These are phyloP conservation scores for Aechmea fasciata DNA, from an alignment of 176 grass and related monocot species.

Conservation along the genomic window DNA sequence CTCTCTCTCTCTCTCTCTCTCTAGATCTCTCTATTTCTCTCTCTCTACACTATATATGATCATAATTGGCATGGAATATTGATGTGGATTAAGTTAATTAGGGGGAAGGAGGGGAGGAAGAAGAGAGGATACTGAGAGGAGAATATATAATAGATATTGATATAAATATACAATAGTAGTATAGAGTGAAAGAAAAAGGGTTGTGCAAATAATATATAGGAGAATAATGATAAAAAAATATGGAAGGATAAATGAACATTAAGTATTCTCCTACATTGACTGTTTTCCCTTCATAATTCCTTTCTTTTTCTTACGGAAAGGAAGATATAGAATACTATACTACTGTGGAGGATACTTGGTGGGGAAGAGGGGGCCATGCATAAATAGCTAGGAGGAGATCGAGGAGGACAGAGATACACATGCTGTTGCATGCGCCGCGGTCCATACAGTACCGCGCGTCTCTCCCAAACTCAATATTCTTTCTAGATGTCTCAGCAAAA, in stretches of 20 bases:
- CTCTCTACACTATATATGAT: slow-evolving; percentile 20
- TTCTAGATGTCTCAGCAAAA: too few species aligned
- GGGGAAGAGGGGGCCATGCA: neutral
- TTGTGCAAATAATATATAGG: slow-evolving; percentile 12
- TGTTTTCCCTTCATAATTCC: neutral
- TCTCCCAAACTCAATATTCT: too few species aligned
- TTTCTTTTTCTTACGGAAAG: neutral
- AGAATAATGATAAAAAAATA: slow-evolving; percentile 43
- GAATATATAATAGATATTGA: slow-evolving; percentile 28
- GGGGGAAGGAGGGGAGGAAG: slow-evolving; percentile 40
- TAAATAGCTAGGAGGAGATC: neutral
- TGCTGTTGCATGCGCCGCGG: too few species aligned
- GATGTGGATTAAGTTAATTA: neutral
- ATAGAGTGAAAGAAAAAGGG: slow-evolving; percentile 6
- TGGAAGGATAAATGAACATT: slow-evolving; percentile 48
- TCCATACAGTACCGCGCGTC: too few species aligned
- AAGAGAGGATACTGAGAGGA: slow-evolving; percentile 13
- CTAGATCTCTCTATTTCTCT: slow-evolving; percentile 24
- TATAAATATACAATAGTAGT: slow-evolving; percentile 26
- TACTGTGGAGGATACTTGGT: neutral
- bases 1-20: slow-evolving; percentile 6
- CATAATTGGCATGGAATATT: neutral
- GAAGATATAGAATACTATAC: neutral
- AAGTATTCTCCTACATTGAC: slow-evolving; percentile 88
- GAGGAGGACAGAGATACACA: neutral